Evolutionary conservation across 805 yeast species (phyloP).

Genomic region (Zygosaccharomyces pseudorouxii): DNA sequence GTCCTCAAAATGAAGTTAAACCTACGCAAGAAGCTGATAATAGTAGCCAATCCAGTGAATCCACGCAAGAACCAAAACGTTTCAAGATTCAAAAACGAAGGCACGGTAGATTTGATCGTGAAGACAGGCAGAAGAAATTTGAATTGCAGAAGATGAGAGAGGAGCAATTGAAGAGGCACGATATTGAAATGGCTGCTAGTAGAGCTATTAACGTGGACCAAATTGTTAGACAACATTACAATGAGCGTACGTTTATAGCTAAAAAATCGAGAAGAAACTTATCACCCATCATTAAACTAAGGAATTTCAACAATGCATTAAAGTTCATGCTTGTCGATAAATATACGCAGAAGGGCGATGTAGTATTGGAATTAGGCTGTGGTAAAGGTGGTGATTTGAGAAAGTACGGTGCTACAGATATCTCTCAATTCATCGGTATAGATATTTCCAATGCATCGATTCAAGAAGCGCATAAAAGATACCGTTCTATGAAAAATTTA

Average conservation of each 20-base stretch:
- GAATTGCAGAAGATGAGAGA: slow-evolving; percentile 33
- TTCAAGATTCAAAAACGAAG: slow-evolving; percentile 26
- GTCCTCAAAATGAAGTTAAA: slow-evolving; percentile 19
- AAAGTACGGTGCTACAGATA: slow-evolving; percentile 74
- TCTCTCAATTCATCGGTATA: slow-evolving; percentile 78
- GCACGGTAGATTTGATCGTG: slow-evolving; percentile 31
- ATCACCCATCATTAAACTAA: slow-evolving; percentile 79
- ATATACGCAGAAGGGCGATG: slow-evolving; percentile 49
- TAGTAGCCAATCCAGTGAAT: slow-evolving; percentile 1
- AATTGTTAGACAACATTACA: slow-evolving; percentile 78
- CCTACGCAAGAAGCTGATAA: slow-evolving; percentile 8
- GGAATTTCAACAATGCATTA: slow-evolving; percentile 88
- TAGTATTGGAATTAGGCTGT: slow-evolving; percentile 84
- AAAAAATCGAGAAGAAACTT: slow-evolving; percentile 56
- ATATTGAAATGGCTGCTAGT: slow-evolving; percentile 35
- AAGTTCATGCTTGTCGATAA: slow-evolving; percentile 80
- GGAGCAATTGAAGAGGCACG: slow-evolving; percentile 34
- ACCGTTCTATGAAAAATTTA: slow-evolving; percentile 48
- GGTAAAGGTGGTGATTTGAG: slow-evolving; percentile 98
- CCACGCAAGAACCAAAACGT: slow-evolving; percentile 12
- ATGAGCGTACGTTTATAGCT: slow-evolving; percentile 71
- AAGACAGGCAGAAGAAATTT: slow-evolving; percentile 32
- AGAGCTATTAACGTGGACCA: slow-evolving; percentile 48
- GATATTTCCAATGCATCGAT: slow-evolving; percentile 90
- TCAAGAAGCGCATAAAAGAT: slow-evolving; percentile 76